Percentiles rank a stretch among this genome's conserved stretches.
Evolutionary conservation across 2,329 filamentous ascomycete species (phyloP).

Genomic region (Fusarium newnesense): DNA sequence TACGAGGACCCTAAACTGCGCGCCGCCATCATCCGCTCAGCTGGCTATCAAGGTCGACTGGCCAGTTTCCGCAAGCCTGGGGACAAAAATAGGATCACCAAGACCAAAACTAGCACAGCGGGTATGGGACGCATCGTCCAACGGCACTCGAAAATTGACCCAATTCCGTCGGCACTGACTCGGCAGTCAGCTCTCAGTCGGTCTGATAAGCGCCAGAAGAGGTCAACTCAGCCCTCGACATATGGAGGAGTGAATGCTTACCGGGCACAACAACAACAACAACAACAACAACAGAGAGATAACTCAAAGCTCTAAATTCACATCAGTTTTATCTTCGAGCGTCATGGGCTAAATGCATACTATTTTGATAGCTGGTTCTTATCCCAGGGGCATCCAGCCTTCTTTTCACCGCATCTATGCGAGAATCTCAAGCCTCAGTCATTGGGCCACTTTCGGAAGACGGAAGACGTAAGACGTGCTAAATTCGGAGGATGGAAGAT

Average conservation of each 20-base stretch:
- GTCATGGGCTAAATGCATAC: fast-evolving
- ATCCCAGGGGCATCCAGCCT: background rate
- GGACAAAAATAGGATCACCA: background rate
- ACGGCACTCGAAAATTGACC: background rate
- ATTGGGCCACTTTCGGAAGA: background rate
- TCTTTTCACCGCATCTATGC: background rate
- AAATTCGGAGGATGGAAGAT: background rate
- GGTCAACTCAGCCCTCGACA: constrained; percentile 1
- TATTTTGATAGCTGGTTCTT: background rate
- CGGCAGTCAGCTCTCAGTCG: background rate
- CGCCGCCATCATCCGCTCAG: constrained; percentile 44
- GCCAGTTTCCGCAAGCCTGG: constrained; percentile 34
- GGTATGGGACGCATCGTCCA: background rate
- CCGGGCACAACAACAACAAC: constrained; percentile 29
- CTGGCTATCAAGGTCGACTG: constrained; percentile 33
- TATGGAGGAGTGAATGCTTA: constrained; percentile 46
- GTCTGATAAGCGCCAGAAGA: constrained; percentile 13
- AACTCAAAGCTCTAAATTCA: background rate
- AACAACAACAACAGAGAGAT: constrained; percentile 1
- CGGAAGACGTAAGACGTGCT: background rate
- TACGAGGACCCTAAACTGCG: constrained; percentile 46
- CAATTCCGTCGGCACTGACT: background rate
- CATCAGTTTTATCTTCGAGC: background rate
- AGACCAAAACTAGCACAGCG: background rate
- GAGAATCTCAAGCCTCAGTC: background rate